These are phyloP conservation scores for Setaria italica DNA, from an alignment of 202 grass and related monocot species.

Conservation along the genomic window DNA sequence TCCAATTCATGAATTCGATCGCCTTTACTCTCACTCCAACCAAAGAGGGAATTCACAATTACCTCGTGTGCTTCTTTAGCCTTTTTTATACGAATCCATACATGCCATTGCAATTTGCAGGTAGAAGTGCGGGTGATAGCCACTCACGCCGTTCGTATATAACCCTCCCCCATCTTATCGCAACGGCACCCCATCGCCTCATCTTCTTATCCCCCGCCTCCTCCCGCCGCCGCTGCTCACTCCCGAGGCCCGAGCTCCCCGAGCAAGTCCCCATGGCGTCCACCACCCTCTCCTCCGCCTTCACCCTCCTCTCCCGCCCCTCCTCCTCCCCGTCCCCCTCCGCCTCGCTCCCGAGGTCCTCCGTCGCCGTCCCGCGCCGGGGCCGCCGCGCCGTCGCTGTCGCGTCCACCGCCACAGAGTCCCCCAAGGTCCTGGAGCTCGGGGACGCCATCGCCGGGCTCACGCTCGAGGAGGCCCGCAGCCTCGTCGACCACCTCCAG, in stretches of 20 bases:
- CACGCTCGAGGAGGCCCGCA: constrained; percentile 81
- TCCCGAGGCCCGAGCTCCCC: constrained; percentile 14
- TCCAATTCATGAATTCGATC: not conserved
- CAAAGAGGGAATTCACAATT: not conserved
- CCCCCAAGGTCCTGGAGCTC: constrained; percentile 74
- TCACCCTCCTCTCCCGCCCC: constrained; percentile 55
- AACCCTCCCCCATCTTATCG: constrained; percentile 16
- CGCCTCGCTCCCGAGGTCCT: constrained; percentile 35
- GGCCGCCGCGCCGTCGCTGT: constrained; percentile 48
- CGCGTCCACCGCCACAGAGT: constrained; percentile 55
- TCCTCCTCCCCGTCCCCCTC: constrained; percentile 32
- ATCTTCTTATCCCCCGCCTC: constrained; percentile 35
- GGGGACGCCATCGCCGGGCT: constrained; percentile 75
- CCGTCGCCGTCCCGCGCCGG: constrained; percentile 23
- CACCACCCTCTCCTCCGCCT: constrained; percentile 64
- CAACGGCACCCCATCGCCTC: constrained; percentile 26
- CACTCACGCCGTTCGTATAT: constrained; percentile 18
- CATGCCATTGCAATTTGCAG: not conserved
- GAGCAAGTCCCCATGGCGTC: constrained; percentile 45
- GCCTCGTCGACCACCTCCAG: constrained; percentile 76
- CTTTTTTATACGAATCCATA: not conserved
- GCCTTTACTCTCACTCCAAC: not conserved
- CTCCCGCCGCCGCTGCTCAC: constrained; percentile 11
- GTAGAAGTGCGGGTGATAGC: not conserved
- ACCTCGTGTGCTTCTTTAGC: not conserved